These are phyloP conservation scores for Colletotrichum nymphaeae DNA, from an alignment of 2,329 filamentous ascomycete genomes.

Conservation along the genomic window DNA sequence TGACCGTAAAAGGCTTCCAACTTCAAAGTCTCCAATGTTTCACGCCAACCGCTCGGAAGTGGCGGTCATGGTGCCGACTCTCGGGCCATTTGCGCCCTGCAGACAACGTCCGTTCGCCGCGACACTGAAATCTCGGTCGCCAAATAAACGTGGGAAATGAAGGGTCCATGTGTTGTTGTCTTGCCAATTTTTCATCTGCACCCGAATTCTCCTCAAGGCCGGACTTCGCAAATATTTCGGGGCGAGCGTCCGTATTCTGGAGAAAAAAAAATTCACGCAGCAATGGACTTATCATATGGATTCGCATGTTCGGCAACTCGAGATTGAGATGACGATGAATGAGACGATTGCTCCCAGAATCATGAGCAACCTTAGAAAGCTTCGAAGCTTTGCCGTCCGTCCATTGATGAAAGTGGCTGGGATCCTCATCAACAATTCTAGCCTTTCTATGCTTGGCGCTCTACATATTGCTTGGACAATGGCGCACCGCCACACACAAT, in stretches of 20 bases:
- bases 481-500: constrained; percentile 3
- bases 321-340: neutral
- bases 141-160: constrained; percentile 7
- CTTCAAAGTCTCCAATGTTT: neutral
- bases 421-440: neutral
- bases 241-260: neutral
- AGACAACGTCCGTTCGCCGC: neutral
- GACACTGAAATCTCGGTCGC: constrained; percentile 7
- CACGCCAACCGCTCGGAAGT: constrained; percentile 1
- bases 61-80: constrained; percentile 12
- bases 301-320: neutral
- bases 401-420: neutral
- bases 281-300: too few species aligned
- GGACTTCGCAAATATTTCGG: neutral
- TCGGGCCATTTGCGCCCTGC: neutral
- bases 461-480: neutral
- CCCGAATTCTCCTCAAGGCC: too few species aligned
- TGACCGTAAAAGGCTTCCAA: constrained; percentile 3
- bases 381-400: neutral
- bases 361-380: neutral
- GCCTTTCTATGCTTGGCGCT: neutral
- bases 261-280: too few species aligned
- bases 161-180: constrained; percentile 7
- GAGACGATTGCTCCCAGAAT: neutral
- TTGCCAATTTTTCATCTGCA: neutral